Evolutionary conservation across 1,139 yeast species (phyloP).

Genomic region (Petasospora fabianii): DNA sequence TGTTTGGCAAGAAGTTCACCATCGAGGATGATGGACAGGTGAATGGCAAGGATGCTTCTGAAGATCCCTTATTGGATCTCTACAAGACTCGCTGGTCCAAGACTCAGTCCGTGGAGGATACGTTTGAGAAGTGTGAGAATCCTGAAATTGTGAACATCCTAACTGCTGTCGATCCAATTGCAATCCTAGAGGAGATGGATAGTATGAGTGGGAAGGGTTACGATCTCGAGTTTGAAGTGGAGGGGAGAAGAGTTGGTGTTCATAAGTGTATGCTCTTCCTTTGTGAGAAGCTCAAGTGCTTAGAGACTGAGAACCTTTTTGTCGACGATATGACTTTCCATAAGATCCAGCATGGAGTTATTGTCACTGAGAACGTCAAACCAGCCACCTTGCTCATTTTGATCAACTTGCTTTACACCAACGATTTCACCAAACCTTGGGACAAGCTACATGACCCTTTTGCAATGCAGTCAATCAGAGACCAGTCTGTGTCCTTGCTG

Average conservation of each 20-base stretch:
- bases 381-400: conserved; percentile 29
- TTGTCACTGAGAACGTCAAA: conserved; percentile 11
- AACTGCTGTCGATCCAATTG: conserved; percentile 8
- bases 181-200: conserved; percentile 14
- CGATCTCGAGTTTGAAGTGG: conserved; percentile 26
- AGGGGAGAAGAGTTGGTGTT: conserved; percentile 23
- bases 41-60: no score
- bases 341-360: conserved; percentile 8
- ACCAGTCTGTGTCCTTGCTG: conserved; percentile 19
- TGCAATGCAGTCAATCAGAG: conserved; percentile 25
- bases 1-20: conserved; percentile 9
- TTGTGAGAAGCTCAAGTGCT: conserved; percentile 6
- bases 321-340: conserved; percentile 18
- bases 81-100: conserved; percentile 12
- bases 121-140: conserved; percentile 9
- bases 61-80: conserved; percentile 8
- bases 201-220: conserved; percentile 25
- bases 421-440: conserved; percentile 39
- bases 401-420: conserved; percentile 47
- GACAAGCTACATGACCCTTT: conserved; percentile 22
- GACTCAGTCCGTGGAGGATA: conserved; percentile 11
- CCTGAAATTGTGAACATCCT: neutral
- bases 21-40: conserved; percentile 11
- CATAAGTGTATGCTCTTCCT: conserved; percentile 20
- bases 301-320: conserved; percentile 6